These are phyloP conservation scores for Quercus bicolor DNA, from an alignment of 306 rosid genomes.

Conservation along the genomic window DNA sequence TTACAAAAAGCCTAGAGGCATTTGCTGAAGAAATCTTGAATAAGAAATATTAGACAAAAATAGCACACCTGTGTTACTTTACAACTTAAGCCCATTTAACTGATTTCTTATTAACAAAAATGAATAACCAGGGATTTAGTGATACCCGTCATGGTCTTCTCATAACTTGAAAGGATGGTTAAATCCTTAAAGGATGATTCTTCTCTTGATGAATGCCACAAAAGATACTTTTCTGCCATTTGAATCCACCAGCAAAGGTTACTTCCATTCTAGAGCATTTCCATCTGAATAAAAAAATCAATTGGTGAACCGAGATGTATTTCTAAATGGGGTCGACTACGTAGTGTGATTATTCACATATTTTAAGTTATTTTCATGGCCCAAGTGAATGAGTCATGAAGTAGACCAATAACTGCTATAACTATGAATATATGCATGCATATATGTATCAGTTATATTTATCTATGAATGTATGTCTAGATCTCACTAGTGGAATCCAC, in stretches of 20 bases:
- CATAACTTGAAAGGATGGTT: not conserved
- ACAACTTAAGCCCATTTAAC: not conserved
- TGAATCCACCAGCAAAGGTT: not conserved
- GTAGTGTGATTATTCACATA: not conserved
- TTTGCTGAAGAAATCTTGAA: not conserved
- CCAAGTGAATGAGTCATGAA: not conserved
- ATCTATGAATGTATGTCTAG: not conserved
- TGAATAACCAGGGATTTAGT: not conserved
- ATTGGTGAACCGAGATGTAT: not conserved
- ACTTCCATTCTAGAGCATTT: not conserved
- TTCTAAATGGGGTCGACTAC: not conserved
- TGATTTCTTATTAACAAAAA: not conserved
- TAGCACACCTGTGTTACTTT: not conserved
- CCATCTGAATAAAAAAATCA: not conserved
- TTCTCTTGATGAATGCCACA: not conserved
- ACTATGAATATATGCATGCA: not conserved
- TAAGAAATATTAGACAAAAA: not conserved
- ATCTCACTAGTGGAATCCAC: not conserved
- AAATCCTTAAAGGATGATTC: not conserved
- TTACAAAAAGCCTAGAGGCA: not conserved
- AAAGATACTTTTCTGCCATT: not conserved
- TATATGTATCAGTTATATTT: not conserved
- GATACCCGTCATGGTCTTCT: not conserved
- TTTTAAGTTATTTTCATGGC: not conserved
- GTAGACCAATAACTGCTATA: no score